Conservation (phyloP, 768 basidiomycete species). For the Astraeus odoratus region DNA sequence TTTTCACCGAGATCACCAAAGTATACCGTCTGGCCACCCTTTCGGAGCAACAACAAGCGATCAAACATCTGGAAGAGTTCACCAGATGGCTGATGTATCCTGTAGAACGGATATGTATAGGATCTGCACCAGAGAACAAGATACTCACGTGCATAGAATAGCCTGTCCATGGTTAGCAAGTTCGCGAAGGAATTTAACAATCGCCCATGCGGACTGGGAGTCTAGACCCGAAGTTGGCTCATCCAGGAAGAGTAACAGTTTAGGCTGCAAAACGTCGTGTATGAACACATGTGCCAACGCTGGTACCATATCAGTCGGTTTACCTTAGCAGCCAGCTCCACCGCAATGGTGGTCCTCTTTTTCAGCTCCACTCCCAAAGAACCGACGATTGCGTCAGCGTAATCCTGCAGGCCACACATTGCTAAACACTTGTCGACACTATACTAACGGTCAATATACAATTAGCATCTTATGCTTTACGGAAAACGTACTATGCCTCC, state of each 20-base stretch:
- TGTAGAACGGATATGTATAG: background rate
- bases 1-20: conserved; percentile 41
- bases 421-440: conserved; percentile 53
- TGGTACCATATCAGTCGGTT: background rate
- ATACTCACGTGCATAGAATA: conserved; percentile 46
- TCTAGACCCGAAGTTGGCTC: conserved; percentile 55
- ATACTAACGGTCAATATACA: background rate
- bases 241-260: conserved; percentile 49
- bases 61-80: conserved; percentile 48
- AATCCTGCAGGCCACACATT: conserved; percentile 57
- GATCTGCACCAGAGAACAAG: background rate
- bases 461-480: background rate
- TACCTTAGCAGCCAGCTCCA: conserved; percentile 52
- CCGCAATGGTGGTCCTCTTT: conserved; percentile 54
- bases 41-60: conserved; percentile 40
- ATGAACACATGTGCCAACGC: background rate
- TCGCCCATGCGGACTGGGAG: conserved; percentile 45
- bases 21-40: conserved; percentile 62
- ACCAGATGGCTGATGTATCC: conserved; percentile 34
- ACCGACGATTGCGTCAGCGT: conserved; percentile 61
- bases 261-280: conserved; percentile 25
- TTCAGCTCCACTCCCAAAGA: conserved; percentile 42
- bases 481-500: conserved; percentile 59
- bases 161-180: conserved; percentile 50
- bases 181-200: conserved; percentile 42